Evolutionary conservation across 305 asterid genomes (phyloP), one percentile per base, ranked within the genome.

Genomic region (Fraxinus ornus): DNA sequence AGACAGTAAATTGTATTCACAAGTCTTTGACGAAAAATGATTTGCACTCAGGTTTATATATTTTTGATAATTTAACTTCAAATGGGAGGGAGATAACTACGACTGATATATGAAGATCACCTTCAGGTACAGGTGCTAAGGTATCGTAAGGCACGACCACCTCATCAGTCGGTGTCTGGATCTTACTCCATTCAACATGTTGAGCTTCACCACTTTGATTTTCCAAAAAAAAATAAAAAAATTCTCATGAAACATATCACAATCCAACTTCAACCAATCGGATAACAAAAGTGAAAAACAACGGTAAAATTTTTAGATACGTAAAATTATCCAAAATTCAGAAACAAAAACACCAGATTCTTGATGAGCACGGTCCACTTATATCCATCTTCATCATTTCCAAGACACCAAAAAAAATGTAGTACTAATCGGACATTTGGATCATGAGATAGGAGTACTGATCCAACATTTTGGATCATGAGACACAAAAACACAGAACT

Each of bases 111-210:
- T 41, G 49, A 39, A 39, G 12, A 41, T 41, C 49, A 41, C 49
- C 49, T 41, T 41, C 49, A 41, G 49, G 49, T 8, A 41, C 49
- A 41, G 49, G 49, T 8, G 15, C 49, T 93, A 95, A 88, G 83
- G 90, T 81, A 83, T 92, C 97, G 77, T 94, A 95, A 78, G 99
- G 99, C 84, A 95, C 98, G 85, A 95, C 99, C 83, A 95, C 93
- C 84, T 95, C 93, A 85, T 95, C 98, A 73, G 98, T 95, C 9
- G 99, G 98, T 7, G 99, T 94, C 94, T 94, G 91, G 92, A 95
- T 95, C 94, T 95, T 95, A 83, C 97, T 94, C 99, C 98, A 94
- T 12, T 95, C 96, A 36, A 94, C 84, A 70, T 92, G 91, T 71
- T 94, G 93, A 5, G 97, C 99, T 86, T 95, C 99, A 28, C 99